These are phyloP conservation scores for Lachancea lanzarotensis DNA, from an alignment of 805 yeast species.

Conservation along the genomic window DNA sequence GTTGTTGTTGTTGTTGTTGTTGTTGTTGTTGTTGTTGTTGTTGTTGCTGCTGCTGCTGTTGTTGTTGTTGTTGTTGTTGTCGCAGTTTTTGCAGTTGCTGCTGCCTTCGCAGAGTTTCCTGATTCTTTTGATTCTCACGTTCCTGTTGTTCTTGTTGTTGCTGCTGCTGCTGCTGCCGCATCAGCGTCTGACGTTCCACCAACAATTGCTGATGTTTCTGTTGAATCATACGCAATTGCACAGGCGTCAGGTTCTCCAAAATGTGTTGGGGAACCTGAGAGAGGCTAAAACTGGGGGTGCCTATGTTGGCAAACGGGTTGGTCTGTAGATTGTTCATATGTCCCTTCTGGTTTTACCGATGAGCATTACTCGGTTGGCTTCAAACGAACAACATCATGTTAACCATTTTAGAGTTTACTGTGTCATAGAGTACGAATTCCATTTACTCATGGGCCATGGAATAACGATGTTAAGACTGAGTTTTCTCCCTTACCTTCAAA, in stretches of 20 bases:
- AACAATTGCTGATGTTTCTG: conserved; percentile 31
- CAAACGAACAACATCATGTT: not conserved
- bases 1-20: conserved; percentile 16
- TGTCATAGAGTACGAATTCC: not conserved
- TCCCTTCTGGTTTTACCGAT: not conserved
- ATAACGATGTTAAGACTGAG: too few relatives aligned
- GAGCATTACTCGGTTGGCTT: not conserved
- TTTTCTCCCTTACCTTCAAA: too few relatives aligned
- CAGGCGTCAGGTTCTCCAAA: conserved; percentile 27
- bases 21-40: conserved; percentile 30
- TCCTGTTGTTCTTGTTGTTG: conserved; percentile 9
- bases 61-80: conserved; percentile 1
- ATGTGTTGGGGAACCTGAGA: conserved; percentile 31
- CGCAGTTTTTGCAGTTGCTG: conserved; percentile 6
- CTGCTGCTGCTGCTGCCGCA: conserved; percentile 11
- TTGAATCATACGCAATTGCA: conserved; percentile 31
- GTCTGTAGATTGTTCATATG: conserved; percentile 9
- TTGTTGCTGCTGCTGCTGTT: conserved; percentile 9
- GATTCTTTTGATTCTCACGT: conserved; percentile 2
- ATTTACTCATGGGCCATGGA: too few relatives aligned
- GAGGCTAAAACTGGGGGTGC: conserved; percentile 31
- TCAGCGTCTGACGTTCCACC: conserved; percentile 26
- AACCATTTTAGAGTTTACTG: not conserved
- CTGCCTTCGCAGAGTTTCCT: conserved; percentile 4
- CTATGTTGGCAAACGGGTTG: conserved; percentile 28